Conservation (phyloP, 208 protist species). For the Trypanosoma vivax region DNA sequence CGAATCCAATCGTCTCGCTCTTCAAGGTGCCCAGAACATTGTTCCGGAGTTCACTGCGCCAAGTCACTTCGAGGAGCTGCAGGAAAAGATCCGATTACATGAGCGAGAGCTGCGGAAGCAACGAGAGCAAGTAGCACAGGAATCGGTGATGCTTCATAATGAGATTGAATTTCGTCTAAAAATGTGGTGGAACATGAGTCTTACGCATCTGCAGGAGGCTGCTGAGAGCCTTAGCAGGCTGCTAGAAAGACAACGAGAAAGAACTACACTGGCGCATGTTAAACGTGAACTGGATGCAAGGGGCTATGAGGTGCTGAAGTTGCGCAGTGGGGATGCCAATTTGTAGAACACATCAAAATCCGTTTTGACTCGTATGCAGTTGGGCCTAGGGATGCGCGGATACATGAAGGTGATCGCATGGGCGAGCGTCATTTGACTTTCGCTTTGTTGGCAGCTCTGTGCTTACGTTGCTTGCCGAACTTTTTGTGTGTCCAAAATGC, state of each 20-base stretch:
- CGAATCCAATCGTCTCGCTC: slow-evolving; percentile 42
- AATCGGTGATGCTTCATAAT: slow-evolving; percentile 61
- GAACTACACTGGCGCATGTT: slow-evolving; percentile 35
- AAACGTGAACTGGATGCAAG: slow-evolving; percentile 37
- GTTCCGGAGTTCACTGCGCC: slow-evolving; percentile 59
- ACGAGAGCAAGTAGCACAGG: slow-evolving; percentile 22
- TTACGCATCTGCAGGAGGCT: slow-evolving; percentile 66
- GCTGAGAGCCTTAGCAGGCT: slow-evolving; percentile 24
- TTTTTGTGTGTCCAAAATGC: no score
- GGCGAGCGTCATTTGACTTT: background rate
- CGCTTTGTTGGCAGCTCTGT: no score
- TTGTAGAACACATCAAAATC: background rate
- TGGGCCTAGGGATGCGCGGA: background rate
- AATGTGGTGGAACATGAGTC: slow-evolving; percentile 78
- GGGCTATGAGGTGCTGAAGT: slow-evolving; percentile 51
- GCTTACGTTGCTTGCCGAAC: no score
- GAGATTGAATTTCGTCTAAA: slow-evolving; percentile 70
- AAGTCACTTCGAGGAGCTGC: slow-evolving; percentile 71
- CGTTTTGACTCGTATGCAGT: background rate
- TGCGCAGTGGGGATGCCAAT: slow-evolving; percentile 31
- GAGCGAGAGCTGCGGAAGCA: slow-evolving; percentile 41
- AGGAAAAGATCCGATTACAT: slow-evolving; percentile 52
- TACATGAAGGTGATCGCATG: background rate
- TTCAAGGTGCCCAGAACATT: slow-evolving; percentile 32
- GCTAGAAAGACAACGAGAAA: slow-evolving; percentile 35